Percentiles rank a stretch among this genome's conserved stretches.
Evolutionary conservation across 345 rosid species (phyloP).

Genomic region (Viola odorata): DNA sequence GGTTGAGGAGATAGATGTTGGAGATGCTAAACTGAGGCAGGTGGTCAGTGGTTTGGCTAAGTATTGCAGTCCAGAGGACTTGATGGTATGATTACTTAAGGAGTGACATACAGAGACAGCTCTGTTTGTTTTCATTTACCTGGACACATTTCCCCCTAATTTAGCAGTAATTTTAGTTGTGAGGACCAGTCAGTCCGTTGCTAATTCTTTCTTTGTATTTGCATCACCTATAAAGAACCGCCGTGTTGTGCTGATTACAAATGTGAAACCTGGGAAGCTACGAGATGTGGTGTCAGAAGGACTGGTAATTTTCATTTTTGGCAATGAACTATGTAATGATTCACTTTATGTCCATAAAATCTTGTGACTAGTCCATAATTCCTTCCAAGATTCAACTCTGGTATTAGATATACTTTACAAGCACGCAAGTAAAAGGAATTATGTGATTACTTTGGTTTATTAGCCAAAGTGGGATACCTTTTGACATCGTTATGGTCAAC

Average conservation of each 20-base stretch:
- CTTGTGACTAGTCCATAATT: neutral
- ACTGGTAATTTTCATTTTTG: constrained; percentile 50
- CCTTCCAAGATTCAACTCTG: neutral
- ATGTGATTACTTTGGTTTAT: too few relatives aligned
- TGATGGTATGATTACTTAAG: constrained; percentile 46
- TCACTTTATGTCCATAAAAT: neutral
- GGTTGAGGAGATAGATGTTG: constrained; percentile 95
- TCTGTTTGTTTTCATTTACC: neutral
- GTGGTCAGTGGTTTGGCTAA: constrained; percentile 99
- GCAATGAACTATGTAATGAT: neutral
- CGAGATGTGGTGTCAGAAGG: constrained; percentile 92
- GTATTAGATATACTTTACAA: too few relatives aligned
- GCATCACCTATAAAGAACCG: constrained; percentile 56
- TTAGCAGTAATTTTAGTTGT: neutral
- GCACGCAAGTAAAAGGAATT: too few relatives aligned
- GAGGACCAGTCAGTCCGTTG: constrained; percentile 15
- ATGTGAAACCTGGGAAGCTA: constrained; percentile 97
- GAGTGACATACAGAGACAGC: too few relatives aligned
- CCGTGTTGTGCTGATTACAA: constrained; percentile 70
- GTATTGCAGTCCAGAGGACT: constrained; percentile 70
- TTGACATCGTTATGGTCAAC: too few relatives aligned
- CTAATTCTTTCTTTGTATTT: constrained; percentile 14
- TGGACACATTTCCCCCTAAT: neutral
- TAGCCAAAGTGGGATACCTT: too few relatives aligned
- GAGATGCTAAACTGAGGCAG: constrained; percentile 81